A percentile compares a stretch with the other conserved stretches of the same genome.
These are phyloP conservation scores for Populus hybrid DNA, from an alignment of 441 rosid species.

Conservation along the genomic window DNA sequence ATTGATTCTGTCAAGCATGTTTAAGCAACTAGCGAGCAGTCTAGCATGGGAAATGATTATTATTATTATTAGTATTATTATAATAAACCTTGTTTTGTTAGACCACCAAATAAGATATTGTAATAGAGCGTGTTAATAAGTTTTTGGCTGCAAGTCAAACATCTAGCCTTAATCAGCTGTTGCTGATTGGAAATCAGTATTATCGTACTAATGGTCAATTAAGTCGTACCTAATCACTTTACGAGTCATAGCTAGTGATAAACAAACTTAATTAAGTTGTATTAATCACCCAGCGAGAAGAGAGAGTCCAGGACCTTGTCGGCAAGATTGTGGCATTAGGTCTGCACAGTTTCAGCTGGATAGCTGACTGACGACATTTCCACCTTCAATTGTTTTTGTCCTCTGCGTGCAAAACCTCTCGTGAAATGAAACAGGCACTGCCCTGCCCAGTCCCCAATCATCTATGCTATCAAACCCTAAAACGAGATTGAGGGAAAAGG, in stretches of 20 bases:
- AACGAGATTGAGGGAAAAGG: not conserved
- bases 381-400: not conserved
- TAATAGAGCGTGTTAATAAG: too few relatives aligned
- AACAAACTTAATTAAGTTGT: not conserved
- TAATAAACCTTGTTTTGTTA: not conserved
- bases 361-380: not conserved
- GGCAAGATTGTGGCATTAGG: not conserved
- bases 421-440: not conserved
- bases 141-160: not conserved
- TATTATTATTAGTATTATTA: not conserved
- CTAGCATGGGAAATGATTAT: not conserved
- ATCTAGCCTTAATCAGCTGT: not conserved
- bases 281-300: not conserved
- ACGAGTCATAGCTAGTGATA: not conserved
- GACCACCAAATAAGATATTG: not conserved
- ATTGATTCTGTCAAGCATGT: not conserved
- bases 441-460: not conserved
- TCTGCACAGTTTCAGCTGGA: not conserved
- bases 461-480: not conserved
- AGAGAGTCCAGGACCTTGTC: not conserved
- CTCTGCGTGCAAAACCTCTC: not conserved
- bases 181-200: not conserved
- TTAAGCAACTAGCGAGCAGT: not conserved
- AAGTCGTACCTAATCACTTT: slow-evolving; percentile 8
- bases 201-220: not conserved